Evolutionary conservation across 1,139 yeast genomes (phyloP).

Genomic region (Taphrina confusa): DNA sequence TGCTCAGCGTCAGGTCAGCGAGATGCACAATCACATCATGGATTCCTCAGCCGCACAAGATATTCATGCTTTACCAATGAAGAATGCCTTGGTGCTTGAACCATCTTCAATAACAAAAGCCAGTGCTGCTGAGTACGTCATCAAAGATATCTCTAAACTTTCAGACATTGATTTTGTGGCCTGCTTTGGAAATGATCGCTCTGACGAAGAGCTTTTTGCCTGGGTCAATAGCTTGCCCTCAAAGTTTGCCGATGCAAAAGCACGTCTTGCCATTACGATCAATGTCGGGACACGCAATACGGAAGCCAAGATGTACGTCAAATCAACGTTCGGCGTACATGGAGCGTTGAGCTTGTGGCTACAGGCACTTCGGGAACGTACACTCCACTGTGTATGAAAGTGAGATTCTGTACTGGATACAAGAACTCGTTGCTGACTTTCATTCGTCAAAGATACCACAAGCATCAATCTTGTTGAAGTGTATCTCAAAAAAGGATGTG

Average conservation of each 20-base stretch:
- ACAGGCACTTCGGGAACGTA: neutral
- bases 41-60: constrained; percentile 65
- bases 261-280: constrained; percentile 4
- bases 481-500: no score
- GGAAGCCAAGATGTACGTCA: constrained; percentile 24
- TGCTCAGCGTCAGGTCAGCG: constrained; percentile 72
- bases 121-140: constrained; percentile 55
- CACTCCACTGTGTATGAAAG: no score
- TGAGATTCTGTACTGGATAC: no score
- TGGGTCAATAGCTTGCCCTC: constrained; percentile 51
- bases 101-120: constrained; percentile 54
- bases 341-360: constrained; percentile 16
- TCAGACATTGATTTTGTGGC: constrained; percentile 30
- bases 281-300: constrained; percentile 30
- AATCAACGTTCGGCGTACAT: constrained; percentile 30
- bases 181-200: constrained; percentile 49
- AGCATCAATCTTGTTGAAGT: no score
- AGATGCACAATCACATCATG: constrained; percentile 79
- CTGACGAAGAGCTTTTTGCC: constrained; percentile 70
- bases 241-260: neutral
- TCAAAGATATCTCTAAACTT: neutral
- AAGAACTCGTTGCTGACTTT: no score
- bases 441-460: no score
- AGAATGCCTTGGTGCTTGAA: constrained; percentile 67
- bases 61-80: constrained; percentile 75